Evolutionary conservation across 176 grass and related monocot genomes (phyloP), one percentile per base, ranked within the genome.

Genomic region (Pontederia crassipes): DNA sequence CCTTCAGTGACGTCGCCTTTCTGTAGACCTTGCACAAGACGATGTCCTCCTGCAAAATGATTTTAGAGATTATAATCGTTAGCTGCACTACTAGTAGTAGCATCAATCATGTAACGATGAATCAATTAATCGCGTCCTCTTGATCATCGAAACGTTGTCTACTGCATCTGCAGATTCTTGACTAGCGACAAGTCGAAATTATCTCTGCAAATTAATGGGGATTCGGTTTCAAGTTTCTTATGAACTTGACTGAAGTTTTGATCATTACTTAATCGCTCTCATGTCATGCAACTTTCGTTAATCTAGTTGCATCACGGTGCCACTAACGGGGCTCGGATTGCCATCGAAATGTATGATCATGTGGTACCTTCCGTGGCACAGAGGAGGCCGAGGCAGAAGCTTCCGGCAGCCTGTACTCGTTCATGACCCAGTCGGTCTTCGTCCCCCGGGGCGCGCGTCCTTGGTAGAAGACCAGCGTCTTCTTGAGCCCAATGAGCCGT

Each of bases 371-470:
- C 62, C 61, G 53, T 57, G 64, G 64, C 7, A 59, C 0, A 7
- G 55, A 10, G 45, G 8, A 20, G 71, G 8, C 20, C 67, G 12
- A 35, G 66, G 6, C 9, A 50, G 8, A 49, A 62, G 8, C 8
- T 9, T 84, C 86, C 12, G 74, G 86, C 47, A 95, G 78, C 46
- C 90, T 86, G 53, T 95, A 95, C 75, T 95, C 90, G 77, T 89
- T 95, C 90, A 95, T 95, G 72, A 95, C 68, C 90, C 90, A 95
- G 28, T 95, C 90, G 0, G 90, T 95, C 75, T 74, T 89, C 48
- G 65, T 79, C 12, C 90, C 90, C 12, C 74, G 77, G 0, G 86
- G 90, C 0, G 90, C 90, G 49, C 90, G 79, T 0, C 90, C 90
- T 47, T 64, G 49, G 71, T 95, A 95, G 82, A 86, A 95, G 54